Evolutionary conservation across 306 rosid species (phyloP).

Genomic region (Trifolium dubium): DNA sequence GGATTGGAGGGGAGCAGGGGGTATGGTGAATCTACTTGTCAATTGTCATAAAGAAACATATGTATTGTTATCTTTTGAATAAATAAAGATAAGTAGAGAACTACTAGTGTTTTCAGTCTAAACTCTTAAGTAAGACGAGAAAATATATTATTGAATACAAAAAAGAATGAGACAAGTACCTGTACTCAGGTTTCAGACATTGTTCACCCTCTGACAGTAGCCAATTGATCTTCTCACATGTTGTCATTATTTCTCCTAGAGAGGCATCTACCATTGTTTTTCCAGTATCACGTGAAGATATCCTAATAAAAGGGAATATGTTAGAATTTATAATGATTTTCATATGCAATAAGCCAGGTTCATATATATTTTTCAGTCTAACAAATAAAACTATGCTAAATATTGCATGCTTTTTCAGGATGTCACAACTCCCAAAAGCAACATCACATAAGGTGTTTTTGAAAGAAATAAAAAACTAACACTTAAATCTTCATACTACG

Average conservation of each 20-base stretch:
- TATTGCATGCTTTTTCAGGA: slow-evolving; percentile 12
- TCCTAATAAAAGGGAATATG: slow-evolving; percentile 53
- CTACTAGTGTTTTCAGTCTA: slow-evolving; percentile 29
- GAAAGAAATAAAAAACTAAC: not conserved
- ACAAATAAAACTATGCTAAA: slow-evolving; percentile 31
- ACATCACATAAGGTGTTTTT: not conserved
- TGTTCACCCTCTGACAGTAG: slow-evolving; percentile 90
- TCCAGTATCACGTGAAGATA: slow-evolving; percentile 94
- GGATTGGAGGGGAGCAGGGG: not conserved
- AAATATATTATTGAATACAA: slow-evolving; percentile 16
- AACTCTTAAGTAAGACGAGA: slow-evolving; percentile 28
- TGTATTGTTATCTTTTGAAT: not conserved
- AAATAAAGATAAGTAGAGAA: slow-evolving; percentile 13
- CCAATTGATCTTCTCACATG: slow-evolving; percentile 97
- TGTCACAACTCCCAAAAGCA: slow-evolving; percentile 29
- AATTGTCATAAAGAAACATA: slow-evolving; percentile 3
- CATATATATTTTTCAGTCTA: slow-evolving; percentile 21
- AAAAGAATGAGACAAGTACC: slow-evolving; percentile 55
- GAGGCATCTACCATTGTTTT: slow-evolving; percentile 96
- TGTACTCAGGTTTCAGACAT: slow-evolving; percentile 85
- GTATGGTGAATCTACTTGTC: slow-evolving; percentile 22
- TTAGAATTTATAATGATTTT: slow-evolving; percentile 35
- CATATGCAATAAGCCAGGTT: slow-evolving; percentile 23
- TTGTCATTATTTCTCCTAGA: slow-evolving; percentile 91
- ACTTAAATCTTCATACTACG: slow-evolving; percentile 28